Conservation (phyloP, 225 moss, liverwort and hornwort species). For the Polytrichum formosum region DNA sequence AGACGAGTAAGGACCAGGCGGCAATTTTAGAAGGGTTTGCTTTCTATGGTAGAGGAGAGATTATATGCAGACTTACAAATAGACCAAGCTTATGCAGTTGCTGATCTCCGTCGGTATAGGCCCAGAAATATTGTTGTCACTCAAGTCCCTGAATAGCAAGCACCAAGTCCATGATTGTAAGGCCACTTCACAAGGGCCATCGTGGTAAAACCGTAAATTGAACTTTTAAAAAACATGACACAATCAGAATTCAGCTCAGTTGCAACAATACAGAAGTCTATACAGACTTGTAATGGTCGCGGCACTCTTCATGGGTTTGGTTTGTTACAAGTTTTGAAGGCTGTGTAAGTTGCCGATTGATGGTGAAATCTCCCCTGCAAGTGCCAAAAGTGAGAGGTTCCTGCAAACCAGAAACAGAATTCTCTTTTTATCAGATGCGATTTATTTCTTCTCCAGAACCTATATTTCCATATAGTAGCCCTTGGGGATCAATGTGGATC, state of each 20-base stretch:
- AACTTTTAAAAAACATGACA: no score
- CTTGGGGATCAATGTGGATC: no score
- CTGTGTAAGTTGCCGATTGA: slow-evolving; percentile 13
- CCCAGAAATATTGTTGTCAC: slow-evolving; percentile 11
- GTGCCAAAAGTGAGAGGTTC: slow-evolving; percentile 5
- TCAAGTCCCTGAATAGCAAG: slow-evolving; percentile 7
- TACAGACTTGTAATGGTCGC: not conserved
- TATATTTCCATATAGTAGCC: no score
- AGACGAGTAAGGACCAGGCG: no score
- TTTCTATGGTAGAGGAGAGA: not conserved
- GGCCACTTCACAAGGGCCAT: no score
- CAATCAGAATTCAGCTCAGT: not conserved
- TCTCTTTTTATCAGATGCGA: not conserved
- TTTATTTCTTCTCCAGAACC: not conserved
- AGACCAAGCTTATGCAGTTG: slow-evolving; percentile 14
- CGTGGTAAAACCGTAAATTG: no score
- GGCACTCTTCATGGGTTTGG: no score
- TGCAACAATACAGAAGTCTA: not conserved
- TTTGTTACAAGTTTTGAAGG: slow-evolving; percentile 9
- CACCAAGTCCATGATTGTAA: not conserved
- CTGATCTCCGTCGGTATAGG: slow-evolving; percentile 14
- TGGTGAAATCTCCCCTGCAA: slow-evolving; percentile 14
- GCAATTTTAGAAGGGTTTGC: no score
- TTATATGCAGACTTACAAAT: not conserved
- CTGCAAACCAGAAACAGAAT: slow-evolving; percentile 1